Evolutionary conservation across 495 filamentous ascomycete genomes (phyloP).

Genomic region (Hypoxylon crocopeplum): DNA sequence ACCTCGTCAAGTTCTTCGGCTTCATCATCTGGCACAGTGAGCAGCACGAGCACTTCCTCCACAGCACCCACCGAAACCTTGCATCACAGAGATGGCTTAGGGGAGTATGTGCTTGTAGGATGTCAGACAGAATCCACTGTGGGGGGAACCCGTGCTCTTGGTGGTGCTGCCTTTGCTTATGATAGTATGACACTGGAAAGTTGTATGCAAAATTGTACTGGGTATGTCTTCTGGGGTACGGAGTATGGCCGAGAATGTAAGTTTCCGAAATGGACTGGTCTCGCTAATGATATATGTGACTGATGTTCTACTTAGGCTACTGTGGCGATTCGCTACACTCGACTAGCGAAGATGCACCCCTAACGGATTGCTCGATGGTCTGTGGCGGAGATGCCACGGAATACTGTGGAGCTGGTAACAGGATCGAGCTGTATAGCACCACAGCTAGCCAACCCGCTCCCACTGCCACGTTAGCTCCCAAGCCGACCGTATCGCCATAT

Average conservation of each 20-base stretch:
- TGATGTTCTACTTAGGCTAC: conserved; percentile 42
- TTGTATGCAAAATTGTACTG: conserved; percentile 55
- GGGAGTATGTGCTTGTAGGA: conserved; percentile 49
- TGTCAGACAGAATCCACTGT: conserved; percentile 56
- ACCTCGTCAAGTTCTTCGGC: conserved; percentile 18
- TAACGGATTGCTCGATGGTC: conserved; percentile 57
- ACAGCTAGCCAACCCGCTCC: conserved; percentile 42
- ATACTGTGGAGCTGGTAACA: conserved; percentile 54
- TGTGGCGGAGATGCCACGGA: conserved; percentile 53
- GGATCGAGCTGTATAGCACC: conserved; percentile 54
- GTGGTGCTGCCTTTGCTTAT: conserved; percentile 47
- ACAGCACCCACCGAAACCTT: conserved; percentile 44
- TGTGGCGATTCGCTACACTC: conserved; percentile 56
- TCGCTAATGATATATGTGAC: neutral
- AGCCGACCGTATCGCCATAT: conserved; percentile 45
- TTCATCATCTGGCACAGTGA: conserved; percentile 32
- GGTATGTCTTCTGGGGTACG: conserved; percentile 54
- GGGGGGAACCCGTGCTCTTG: conserved; percentile 46
- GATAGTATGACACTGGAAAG: conserved; percentile 58
- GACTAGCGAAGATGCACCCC: conserved; percentile 46
- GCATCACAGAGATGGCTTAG: conserved; percentile 43
- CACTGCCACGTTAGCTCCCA: conserved; percentile 43
- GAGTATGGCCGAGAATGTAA: conserved; percentile 60
- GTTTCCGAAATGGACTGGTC: conserved; percentile 7
- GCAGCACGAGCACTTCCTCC: conserved; percentile 31